Conservation (phyloP, 2,329 filamentous ascomycete genomes). For the Moelleriella libera region DNA sequence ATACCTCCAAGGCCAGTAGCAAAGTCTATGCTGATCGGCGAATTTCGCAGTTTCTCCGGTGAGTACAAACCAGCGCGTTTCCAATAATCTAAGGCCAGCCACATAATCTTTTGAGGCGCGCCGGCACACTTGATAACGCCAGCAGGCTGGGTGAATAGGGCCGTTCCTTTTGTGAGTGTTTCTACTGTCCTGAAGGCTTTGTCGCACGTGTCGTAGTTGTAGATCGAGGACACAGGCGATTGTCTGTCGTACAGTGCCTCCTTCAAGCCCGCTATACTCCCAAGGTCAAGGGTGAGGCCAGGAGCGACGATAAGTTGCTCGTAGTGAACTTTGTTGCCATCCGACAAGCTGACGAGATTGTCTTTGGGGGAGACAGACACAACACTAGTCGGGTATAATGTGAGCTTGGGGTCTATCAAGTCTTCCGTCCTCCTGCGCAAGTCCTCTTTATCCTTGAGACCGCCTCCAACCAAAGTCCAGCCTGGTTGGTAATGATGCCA, state of each 20-base stretch:
- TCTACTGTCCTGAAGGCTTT: slow-evolving; percentile 36
- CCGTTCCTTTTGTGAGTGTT: slow-evolving; percentile 31
- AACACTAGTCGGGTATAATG: slow-evolving; percentile 42
- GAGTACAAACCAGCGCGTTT: slow-evolving; percentile 35
- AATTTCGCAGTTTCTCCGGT: slow-evolving; percentile 15
- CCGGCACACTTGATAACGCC: slow-evolving; percentile 47
- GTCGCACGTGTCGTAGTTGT: slow-evolving; percentile 39
- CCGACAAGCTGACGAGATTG: slow-evolving; percentile 39
- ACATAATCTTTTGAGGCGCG: slow-evolving; percentile 48
- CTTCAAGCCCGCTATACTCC: slow-evolving; percentile 37
- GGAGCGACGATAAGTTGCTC: slow-evolving; percentile 52
- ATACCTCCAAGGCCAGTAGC: slow-evolving; percentile 40
- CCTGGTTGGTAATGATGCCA: slow-evolving; percentile 58
- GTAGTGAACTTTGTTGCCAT: slow-evolving; percentile 42
- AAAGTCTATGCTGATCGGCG: slow-evolving; percentile 36
- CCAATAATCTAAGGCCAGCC: slow-evolving; percentile 47
- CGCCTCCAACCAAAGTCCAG: slow-evolving; percentile 55
- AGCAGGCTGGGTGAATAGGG: slow-evolving; percentile 45
- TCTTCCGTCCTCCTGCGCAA: slow-evolving; percentile 33
- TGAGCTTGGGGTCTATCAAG: slow-evolving; percentile 45
- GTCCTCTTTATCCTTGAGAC: slow-evolving; percentile 47
- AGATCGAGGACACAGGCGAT: slow-evolving; percentile 40
- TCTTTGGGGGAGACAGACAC: slow-evolving; percentile 36
- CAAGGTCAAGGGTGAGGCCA: slow-evolving; percentile 36
- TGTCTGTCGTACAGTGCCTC: slow-evolving; percentile 36